Base-by-base conservation (phyloP, 2,329 filamentous ascomycete genomes). In the Trichoderma pleuroti region DNA sequence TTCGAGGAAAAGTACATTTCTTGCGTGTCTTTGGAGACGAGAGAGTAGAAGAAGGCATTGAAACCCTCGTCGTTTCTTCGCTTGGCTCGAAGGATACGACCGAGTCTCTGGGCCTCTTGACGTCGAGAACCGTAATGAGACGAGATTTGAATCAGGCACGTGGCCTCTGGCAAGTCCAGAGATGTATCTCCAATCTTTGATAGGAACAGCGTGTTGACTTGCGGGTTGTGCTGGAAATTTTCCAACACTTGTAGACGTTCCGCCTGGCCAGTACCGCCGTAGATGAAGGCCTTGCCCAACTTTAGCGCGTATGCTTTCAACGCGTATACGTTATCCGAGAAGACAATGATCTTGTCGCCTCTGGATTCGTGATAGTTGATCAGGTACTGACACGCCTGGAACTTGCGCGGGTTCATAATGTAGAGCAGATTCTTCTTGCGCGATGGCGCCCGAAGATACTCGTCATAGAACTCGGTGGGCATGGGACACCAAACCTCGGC, bases 401-500 rank as follows among this genome's bases (percentile, higher is more conserved):
- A 97, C 81, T 99, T 99, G 74, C 91, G 88, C 1, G 96, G 96
- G 77, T 99, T 99, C 94, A 99, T 98, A 74, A 97, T 97, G 76
- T 96, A 98, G 2, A 98, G 87, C 7, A 84, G 72, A 4, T 80
- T 81, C 76, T 83, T 82, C 75, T 83, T 83, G 9, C 84, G 81
- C 1, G 83, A 80, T 18, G 88, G 89, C 14, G 89, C 90, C 72
- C 89, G 88, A 72, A 98, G 87, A 81, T 98, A 99, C 79, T 98
- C 93, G 21, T 93, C 91, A 80, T 98, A 98, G 79, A 99, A 99
- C 76, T 99, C 96, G 0, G 94, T 96, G 0, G 96, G 97, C 96
- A 99, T 99, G 3, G 95, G 94, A 78, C 96, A 99, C 96, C 96
- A 99, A 8, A 99, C 96, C 81, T 99, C 96, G 16, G 96, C 96